Evolutionary conservation across 306 rosid genomes (phyloP).

Genomic region (Hippophae tibetana): DNA sequence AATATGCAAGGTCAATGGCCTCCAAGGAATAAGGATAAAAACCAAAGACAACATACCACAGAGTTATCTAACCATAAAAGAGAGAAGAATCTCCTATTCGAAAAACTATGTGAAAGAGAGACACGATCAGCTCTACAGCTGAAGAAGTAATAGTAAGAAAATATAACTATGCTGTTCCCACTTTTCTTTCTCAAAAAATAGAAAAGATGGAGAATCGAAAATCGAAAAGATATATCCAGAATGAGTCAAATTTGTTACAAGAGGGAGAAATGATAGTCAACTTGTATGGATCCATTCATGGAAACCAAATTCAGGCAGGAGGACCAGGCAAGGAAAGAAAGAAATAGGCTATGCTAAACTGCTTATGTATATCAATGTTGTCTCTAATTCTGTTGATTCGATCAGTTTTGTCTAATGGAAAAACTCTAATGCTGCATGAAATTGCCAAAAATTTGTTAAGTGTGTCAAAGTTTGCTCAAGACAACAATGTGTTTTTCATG

Average conservation of each 20-base stretch:
- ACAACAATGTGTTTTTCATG: no score
- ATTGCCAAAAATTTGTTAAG: no score
- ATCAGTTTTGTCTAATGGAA: no score
- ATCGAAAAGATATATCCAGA: conserved; percentile 17
- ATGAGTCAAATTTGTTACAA: conserved; percentile 19
- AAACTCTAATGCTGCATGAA: no score
- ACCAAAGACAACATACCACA: no score
- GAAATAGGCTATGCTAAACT: no score
- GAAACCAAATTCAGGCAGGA: conserved; percentile 4
- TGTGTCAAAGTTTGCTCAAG: no score
- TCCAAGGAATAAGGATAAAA: no score
- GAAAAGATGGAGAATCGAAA: conserved; percentile 48
- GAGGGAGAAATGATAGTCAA: conserved; percentile 15
- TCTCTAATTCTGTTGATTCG: no score
- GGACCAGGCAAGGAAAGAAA: not conserved
- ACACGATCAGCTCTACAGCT: conserved; percentile 21
- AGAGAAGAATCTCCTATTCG: conserved; percentile 13
- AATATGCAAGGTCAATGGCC: no score
- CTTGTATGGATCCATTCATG: conserved; percentile 16
- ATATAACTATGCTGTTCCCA: conserved; percentile 29
- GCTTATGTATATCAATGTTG: no score
- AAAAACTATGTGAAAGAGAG: conserved; percentile 3
- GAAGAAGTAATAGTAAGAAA: conserved; percentile 22
- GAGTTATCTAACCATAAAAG: conserved; percentile 4
- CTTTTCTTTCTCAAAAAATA: conserved; percentile 58